phyloP scores from a whole-genome alignment of 1,284 basidiomycete species.

The Boletus semigastroideus region DNA sequence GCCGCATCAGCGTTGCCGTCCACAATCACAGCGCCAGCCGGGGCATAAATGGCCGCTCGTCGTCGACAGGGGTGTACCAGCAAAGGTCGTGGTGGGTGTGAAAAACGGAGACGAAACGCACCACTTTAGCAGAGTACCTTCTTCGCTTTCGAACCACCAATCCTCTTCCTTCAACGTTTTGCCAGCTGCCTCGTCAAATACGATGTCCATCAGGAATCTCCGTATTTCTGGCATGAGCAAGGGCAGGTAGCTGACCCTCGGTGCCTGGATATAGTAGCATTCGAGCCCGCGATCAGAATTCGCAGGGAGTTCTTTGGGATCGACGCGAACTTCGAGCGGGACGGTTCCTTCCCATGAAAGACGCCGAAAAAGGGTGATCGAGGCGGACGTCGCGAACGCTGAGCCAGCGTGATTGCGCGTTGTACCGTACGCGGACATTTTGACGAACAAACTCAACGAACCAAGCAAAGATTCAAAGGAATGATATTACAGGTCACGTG shows the following conservation, averaged over 20 bases:
- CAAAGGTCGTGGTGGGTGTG: not conserved
- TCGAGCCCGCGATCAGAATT: slow-evolving; percentile 85
- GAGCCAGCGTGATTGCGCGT: slow-evolving; percentile 55
- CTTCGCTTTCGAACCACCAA: slow-evolving; percentile 93
- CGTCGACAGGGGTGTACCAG: not conserved
- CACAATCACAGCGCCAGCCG: not conserved
- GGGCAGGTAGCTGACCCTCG: slow-evolving; percentile 88
- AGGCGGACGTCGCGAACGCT: slow-evolving; percentile 48
- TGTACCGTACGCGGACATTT: slow-evolving; percentile 63
- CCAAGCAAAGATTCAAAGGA: not conserved
- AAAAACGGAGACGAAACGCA: slow-evolving; percentile 39
- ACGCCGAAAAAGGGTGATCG: slow-evolving; percentile 74
- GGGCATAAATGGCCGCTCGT: not conserved
- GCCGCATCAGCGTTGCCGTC: slow-evolving; percentile 13
- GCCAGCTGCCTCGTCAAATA: slow-evolving; percentile 79
- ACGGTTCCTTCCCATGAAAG: slow-evolving; percentile 85
- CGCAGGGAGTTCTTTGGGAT: slow-evolving; percentile 81
- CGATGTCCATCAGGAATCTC: slow-evolving; percentile 84
- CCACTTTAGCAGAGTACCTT: slow-evolving; percentile 78
- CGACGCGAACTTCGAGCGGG: slow-evolving; percentile 81
- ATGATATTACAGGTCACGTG: slow-evolving; percentile 10
- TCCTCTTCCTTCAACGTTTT: slow-evolving; percentile 77
- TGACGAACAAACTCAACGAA: slow-evolving; percentile 3
- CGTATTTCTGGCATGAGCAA: slow-evolving; percentile 85
- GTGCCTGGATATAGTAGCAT: slow-evolving; percentile 83